These are phyloP conservation scores for Apiospora pterosperma DNA, from an alignment of 2,329 filamentous ascomycete species.

Conservation along the genomic window DNA sequence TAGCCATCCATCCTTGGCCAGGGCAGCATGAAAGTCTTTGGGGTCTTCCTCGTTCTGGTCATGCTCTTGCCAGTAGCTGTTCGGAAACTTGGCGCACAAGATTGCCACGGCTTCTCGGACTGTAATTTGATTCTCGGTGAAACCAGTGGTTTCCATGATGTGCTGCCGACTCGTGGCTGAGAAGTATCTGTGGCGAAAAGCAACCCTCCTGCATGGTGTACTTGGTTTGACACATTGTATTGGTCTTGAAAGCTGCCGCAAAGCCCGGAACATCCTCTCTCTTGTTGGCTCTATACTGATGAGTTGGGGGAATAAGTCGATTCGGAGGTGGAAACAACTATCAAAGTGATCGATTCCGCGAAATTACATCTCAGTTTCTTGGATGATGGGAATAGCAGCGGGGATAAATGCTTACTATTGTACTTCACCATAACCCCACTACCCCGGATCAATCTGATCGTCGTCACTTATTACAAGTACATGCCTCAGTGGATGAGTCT, in stretches of 20 bases:
- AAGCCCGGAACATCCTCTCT: neutral
- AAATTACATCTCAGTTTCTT: neutral
- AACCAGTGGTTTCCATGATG: constrained; percentile 70
- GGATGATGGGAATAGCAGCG: neutral
- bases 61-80: constrained; percentile 73
- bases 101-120: constrained; percentile 68
- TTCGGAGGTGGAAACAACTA: neutral
- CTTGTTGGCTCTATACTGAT: neutral
- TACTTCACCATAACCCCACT: too few species aligned
- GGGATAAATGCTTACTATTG: too few species aligned
- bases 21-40: constrained; percentile 68
- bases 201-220: neutral
- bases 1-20: constrained; percentile 76
- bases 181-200: constrained; percentile 20
- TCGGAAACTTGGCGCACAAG: constrained; percentile 67
- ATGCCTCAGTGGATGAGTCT: neutral
- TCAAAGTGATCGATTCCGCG: neutral
- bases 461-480: neutral
- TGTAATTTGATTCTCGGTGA: constrained; percentile 68
- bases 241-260: neutral
- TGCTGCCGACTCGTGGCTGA: constrained; percentile 29
- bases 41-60: constrained; percentile 71
- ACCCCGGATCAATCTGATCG: neutral
- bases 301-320: neutral
- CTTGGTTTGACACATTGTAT: neutral